A percentile compares a stretch with the other conserved stretches of the same genome.
Conservation (phyloP, 352 stramenopile genomes). For the Pythium volutum region DNA sequence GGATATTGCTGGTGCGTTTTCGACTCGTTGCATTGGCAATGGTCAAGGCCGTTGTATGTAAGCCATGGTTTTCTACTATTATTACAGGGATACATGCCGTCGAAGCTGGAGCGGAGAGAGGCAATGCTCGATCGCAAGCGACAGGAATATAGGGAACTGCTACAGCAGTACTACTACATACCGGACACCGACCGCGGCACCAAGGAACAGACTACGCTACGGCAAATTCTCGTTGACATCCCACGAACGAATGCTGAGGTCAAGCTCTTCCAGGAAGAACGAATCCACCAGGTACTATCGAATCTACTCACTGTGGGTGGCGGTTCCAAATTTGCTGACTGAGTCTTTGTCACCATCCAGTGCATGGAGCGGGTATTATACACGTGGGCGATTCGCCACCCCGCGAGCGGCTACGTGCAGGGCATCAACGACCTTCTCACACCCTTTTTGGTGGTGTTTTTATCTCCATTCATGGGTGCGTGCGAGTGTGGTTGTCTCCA, state of each 20-base stretch:
- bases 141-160: conserved; percentile 94
- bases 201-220: conserved; percentile 95
- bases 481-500: background rate
- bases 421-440: conserved; percentile 99
- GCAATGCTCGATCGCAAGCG: conserved; percentile 93
- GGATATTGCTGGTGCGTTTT: conserved; percentile 92
- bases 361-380: conserved; percentile 97
- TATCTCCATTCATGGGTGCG: conserved; percentile 79
- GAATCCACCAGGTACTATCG: conserved; percentile 73
- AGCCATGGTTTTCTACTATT: too few relatives aligned
- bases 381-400: conserved; percentile 98
- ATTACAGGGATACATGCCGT: conserved; percentile 92
- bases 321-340: background rate
- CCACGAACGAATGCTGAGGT: conserved; percentile 96
- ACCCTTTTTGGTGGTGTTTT: conserved; percentile 97
- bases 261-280: conserved; percentile 96
- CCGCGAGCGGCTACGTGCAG: conserved; percentile 98
- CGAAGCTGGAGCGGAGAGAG: conserved; percentile 89
- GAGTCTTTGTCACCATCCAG: conserved; percentile 33
- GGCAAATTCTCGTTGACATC: conserved; percentile 98
- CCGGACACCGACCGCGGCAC: conserved; percentile 91
- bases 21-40: too few relatives aligned
- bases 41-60: too few relatives aligned
- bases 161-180: conserved; percentile 97
- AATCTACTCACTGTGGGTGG: background rate